phyloP scores from a whole-genome alignment of 148 eudicot species.

The Dianthus caryophyllus region DNA sequence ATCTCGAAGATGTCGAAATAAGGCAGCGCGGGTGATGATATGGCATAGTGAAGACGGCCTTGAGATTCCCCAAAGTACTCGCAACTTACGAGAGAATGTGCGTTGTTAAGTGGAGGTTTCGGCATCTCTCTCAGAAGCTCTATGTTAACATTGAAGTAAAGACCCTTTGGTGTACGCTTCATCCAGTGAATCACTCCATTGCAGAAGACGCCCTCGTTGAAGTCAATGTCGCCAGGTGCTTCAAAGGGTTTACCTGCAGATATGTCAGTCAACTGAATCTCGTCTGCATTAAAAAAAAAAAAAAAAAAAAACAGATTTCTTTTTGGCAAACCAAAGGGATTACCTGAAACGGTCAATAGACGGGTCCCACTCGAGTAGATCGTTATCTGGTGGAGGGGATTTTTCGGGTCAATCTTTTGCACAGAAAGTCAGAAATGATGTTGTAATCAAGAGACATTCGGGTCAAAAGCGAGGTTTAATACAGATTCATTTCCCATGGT shows the following conservation, averaged over 20 bases:
- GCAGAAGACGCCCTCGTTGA: slow-evolving; percentile 24
- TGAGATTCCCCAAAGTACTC: slow-evolving; percentile 29
- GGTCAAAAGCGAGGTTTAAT: slow-evolving; percentile 20
- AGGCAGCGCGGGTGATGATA: slow-evolving; percentile 9
- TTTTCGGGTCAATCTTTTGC: slow-evolving; percentile 14
- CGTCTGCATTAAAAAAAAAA: no score
- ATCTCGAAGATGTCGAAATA: slow-evolving; percentile 23
- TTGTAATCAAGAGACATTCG: slow-evolving; percentile 21
- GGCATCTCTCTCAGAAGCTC: slow-evolving; percentile 26
- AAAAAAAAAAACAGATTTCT: no score
- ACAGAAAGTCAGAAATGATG: slow-evolving; percentile 25
- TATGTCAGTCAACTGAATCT: no score
- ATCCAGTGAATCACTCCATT: slow-evolving; percentile 32
- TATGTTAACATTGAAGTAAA: slow-evolving; percentile 22
- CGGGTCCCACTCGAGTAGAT: slow-evolving; percentile 19
- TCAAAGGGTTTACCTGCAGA: slow-evolving; percentile 5
- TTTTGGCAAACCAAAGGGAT: not conserved
- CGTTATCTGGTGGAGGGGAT: slow-evolving; percentile 5
- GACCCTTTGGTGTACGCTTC: slow-evolving; percentile 19
- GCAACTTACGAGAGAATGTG: slow-evolving; percentile 23
- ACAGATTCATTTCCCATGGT: not conserved
- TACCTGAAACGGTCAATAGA: slow-evolving; percentile 12
- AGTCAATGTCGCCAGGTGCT: slow-evolving; percentile 23
- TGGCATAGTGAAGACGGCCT: slow-evolving; percentile 19
- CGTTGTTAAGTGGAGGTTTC: slow-evolving; percentile 20